phyloP scores from a whole-genome alignment of 2,329 filamentous ascomycete genomes.

The Calonectria pteridis region DNA sequence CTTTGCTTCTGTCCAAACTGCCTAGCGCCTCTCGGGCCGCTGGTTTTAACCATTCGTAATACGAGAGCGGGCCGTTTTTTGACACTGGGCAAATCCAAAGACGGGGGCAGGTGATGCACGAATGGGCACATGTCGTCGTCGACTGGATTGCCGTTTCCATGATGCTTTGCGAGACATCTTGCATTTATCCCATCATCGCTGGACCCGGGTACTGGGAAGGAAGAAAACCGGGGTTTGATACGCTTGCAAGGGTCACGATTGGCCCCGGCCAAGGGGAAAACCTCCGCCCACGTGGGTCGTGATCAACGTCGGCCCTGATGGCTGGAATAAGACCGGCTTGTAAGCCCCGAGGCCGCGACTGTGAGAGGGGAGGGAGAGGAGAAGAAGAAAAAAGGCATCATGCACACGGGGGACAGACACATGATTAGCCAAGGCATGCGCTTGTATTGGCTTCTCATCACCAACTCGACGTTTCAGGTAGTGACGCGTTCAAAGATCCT shows the following conservation, averaged over 20 bases:
- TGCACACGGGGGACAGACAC: neutral
- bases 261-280: neutral
- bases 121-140: constrained; percentile 6
- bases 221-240: neutral
- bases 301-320: neutral
- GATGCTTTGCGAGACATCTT: neutral
- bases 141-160: constrained; percentile 11
- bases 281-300: constrained; percentile 1
- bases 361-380: neutral
- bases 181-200: neutral
- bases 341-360: neutral
- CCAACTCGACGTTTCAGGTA: neutral
- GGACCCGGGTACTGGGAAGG: neutral
- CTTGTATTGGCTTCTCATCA: neutral
- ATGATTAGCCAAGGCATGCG: neutral
- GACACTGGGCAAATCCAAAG: neutral
- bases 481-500: neutral
- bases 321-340: neutral
- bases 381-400: neutral
- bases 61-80: neutral
- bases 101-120: neutral
- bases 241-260: neutral
- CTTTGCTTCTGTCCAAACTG: neutral
- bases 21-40: constrained; percentile 1
- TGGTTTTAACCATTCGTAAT: neutral